A percentile compares a stretch with the other conserved stretches of the same genome.
Conservation (phyloP, 192 early-diverging fungal genomes). For the Irineochytrium annulatum region DNA sequence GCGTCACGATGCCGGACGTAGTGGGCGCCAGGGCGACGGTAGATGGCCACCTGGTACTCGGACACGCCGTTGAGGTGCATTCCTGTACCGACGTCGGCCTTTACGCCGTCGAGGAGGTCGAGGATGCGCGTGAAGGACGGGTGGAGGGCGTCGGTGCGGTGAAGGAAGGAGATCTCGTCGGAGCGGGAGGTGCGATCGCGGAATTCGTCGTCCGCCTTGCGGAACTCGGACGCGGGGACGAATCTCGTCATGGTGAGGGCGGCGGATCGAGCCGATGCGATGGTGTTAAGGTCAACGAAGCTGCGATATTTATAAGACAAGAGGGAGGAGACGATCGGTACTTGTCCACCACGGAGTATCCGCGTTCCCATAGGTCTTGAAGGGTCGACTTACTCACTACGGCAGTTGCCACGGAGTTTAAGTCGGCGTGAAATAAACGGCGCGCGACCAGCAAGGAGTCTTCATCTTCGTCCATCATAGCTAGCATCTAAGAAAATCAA, state of each 20-base stretch:
- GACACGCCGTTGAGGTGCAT: slow-evolving; percentile 5
- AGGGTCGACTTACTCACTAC: neutral
- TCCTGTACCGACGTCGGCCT: neutral
- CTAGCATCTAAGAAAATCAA: too few species aligned
- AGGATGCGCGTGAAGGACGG: slow-evolving; percentile 8
- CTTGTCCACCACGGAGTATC: slow-evolving; percentile 11
- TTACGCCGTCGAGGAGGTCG: neutral
- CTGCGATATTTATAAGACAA: neutral
- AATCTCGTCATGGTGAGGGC: slow-evolving; percentile 1
- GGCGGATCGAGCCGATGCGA: neutral
- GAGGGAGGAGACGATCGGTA: neutral
- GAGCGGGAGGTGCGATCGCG: slow-evolving; percentile 7
- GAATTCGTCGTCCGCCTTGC: slow-evolving; percentile 21
- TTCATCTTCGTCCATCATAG: slow-evolving; percentile 18
- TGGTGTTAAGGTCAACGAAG: neutral
- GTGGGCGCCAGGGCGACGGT: slow-evolving; percentile 10
- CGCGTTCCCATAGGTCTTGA: neutral
- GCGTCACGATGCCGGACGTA: slow-evolving; percentile 54
- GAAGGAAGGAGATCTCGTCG: slow-evolving; percentile 13
- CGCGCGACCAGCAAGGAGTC: slow-evolving; percentile 15
- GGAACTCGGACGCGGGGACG: neutral
- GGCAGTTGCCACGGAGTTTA: neutral
- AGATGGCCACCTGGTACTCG: slow-evolving; percentile 18
- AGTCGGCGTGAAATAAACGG: neutral
- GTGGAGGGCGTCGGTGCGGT: neutral